Base-by-base conservation (phyloP, 805 yeast genomes). In the Torulaspora quercuum region DNA sequence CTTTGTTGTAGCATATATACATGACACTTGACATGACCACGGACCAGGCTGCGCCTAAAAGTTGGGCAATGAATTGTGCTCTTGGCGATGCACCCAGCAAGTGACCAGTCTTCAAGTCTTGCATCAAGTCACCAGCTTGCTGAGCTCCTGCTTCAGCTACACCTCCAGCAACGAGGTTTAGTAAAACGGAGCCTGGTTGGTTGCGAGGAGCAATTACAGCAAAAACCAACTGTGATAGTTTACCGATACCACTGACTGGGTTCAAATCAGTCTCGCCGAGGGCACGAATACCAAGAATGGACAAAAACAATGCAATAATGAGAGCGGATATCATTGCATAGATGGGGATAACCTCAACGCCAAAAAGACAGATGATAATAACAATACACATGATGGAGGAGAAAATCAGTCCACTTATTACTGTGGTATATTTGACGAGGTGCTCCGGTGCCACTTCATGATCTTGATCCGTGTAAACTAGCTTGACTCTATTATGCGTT, bases 131-230 rank as follows among this genome's bases (percentile, higher is more conserved):
- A 19, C 98, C 97, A 2, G 97, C 97, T 63, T 90, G 98, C 64
- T 92, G 97, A 2, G 98, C 96, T 6, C 97, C 97, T 0, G 97
- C 97, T 64, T 90, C 98, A 1, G 97, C 94, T 26, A 90, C 80
- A 9, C 96, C 98, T 11, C 98, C 98, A 3, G 97, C 95, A 1
- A 90, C 82, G 32, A 90, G 67, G 55, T 90, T 92, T 29, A 87
- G 78, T 25, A 90, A 64, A 4, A 92, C 86, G 7, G 87, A 76
- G 2, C 94, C 88, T 1, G 94, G 94, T 40, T 80, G 83, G 29
- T 68, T 59, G 20, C 69, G 68, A 0, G 95, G 95, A 16, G 88
- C 72, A 5, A 90, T 69, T 8, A 87, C 55, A 0, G 97, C 95
- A 61, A 92, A 87, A 2, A 92, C 61, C 32, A 90, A 67, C 59